Conservation (phyloP, 2,329 filamentous ascomycete species). For the Sclerotinia glacialis region DNA sequence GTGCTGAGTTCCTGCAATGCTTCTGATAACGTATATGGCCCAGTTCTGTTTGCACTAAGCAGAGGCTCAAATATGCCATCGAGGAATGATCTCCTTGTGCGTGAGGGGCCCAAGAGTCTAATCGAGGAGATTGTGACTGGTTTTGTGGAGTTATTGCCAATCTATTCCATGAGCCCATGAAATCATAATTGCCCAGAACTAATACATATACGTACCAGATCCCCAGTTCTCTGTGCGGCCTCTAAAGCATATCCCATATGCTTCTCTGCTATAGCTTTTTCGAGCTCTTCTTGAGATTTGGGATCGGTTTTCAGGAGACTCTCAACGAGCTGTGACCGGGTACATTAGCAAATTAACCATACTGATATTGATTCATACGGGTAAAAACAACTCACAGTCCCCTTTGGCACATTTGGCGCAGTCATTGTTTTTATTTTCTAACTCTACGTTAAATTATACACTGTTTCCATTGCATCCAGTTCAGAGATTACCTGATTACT, state of each 20-base stretch:
- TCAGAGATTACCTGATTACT: constrained; percentile 7
- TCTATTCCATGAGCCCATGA: constrained; percentile 45
- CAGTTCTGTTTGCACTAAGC: constrained; percentile 63
- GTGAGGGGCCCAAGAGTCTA: constrained; percentile 74
- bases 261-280: constrained; percentile 52
- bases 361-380: not conserved
- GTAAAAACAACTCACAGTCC: constrained; percentile 12
- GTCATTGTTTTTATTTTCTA: constrained; percentile 9
- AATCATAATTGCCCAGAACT: not conserved
- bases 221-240: constrained; percentile 53
- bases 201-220: constrained; percentile 53
- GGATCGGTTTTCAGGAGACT: constrained; percentile 50
- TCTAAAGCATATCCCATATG: constrained; percentile 32
- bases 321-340: constrained; percentile 18
- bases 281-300: constrained; percentile 54
- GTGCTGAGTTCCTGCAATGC: constrained; percentile 69
- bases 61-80: constrained; percentile 77
- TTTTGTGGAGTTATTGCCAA: constrained; percentile 78
- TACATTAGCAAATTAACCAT: constrained; percentile 42
- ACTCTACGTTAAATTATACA: not conserved
- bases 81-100: constrained; percentile 83
- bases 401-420: constrained; percentile 17
- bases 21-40: constrained; percentile 74
- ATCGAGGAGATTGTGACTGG: constrained; percentile 87
- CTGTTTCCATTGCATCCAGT: not conserved